These are phyloP conservation scores for Wallemia ichthyophaga DNA, from an alignment of 1,284 basidiomycete genomes.

Conservation along the genomic window DNA sequence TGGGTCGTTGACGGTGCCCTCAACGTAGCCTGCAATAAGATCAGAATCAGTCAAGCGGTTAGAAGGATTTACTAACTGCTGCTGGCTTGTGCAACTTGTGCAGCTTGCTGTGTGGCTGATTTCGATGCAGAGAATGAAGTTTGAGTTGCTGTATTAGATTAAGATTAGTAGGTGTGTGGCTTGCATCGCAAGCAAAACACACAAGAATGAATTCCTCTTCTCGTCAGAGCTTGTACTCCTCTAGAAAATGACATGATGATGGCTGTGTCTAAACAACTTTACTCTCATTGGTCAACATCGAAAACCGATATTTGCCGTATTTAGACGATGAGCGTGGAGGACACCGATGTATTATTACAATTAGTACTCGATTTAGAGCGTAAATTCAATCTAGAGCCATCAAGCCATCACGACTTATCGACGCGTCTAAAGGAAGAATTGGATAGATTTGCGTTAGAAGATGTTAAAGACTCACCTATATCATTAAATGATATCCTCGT, in stretches of 20 bases:
- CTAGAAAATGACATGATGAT: background rate
- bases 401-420: too few species aligned
- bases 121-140: background rate
- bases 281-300: background rate
- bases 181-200: background rate
- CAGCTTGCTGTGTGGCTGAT: background rate
- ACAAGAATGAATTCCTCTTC: background rate
- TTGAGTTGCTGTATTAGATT: background rate
- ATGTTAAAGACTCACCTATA: too few species aligned
- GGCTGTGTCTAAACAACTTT: background rate
- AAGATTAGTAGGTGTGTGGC: background rate
- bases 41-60: background rate
- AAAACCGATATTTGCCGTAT: too few species aligned
- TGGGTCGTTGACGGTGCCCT: conserved; percentile 86
- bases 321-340: background rate
- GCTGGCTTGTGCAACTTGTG: background rate
- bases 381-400: too few species aligned
- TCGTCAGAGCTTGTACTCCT: background rate
- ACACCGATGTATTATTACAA: background rate
- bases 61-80: background rate
- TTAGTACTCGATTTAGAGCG: background rate
- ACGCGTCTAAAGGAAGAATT: too few species aligned
- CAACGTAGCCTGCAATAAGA: conserved; percentile 52
- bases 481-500: too few species aligned
- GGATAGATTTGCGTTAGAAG: too few species aligned